Evolutionary conservation across 1,284 basidiomycete species (phyloP).

Genomic region (Schizopora paradoxa): DNA sequence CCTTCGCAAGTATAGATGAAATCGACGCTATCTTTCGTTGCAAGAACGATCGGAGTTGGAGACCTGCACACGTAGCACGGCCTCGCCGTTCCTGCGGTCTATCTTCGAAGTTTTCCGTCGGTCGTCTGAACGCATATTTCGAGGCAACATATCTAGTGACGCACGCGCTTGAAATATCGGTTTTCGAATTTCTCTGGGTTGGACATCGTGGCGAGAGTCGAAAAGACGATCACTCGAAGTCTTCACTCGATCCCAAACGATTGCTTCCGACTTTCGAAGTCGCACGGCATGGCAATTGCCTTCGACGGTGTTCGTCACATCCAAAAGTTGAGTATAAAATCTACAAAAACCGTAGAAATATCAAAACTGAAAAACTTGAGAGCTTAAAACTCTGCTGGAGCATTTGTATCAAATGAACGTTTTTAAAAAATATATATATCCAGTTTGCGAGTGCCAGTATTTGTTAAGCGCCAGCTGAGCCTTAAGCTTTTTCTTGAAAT

Average conservation of each 20-base stretch:
- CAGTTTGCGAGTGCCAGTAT: no score
- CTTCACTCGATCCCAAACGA: constrained; percentile 6
- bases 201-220: background rate
- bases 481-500: no score
- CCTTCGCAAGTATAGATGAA: constrained; percentile 67
- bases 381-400: no score
- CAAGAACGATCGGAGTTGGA: constrained; percentile 68
- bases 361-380: no score
- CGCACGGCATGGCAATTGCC: no score
- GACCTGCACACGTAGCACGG: constrained; percentile 70
- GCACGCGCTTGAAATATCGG: constrained; percentile 75
- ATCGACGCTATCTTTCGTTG: constrained; percentile 68
- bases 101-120: constrained; percentile 16
- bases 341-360: no score
- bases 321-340: no score
- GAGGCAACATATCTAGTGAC: constrained; percentile 24
- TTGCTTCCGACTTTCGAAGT: background rate
- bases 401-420: no score
- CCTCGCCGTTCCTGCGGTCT: constrained; percentile 65
- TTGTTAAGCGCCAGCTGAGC: no score
- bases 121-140: constrained; percentile 16
- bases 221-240: constrained; percentile 3
- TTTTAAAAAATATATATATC: no score
- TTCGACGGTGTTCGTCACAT: no score
- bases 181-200: constrained; percentile 54